A percentile compares a stretch with the other conserved stretches of the same genome.
Evolutionary conservation across 1,284 basidiomycete species (phyloP).

Genomic region (Puccinia coronata): DNA sequence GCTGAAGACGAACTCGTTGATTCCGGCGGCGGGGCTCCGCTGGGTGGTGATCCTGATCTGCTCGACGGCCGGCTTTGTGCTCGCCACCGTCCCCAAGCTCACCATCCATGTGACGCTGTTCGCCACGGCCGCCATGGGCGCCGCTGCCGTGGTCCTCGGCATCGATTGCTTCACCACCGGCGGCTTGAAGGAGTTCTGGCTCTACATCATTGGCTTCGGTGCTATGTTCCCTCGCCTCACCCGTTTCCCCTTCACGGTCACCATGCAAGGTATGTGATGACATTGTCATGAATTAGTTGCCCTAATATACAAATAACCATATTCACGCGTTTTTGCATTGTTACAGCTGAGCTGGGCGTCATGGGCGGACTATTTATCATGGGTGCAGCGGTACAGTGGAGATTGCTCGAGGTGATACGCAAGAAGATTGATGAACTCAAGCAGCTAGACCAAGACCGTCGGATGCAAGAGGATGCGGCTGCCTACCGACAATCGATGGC

Average conservation of each 20-base stretch:
- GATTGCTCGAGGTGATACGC: constrained; percentile 42
- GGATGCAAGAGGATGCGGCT: constrained; percentile 37
- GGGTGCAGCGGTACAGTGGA: constrained; percentile 47
- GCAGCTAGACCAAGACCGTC: constrained; percentile 23
- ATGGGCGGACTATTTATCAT: constrained; percentile 42
- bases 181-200: constrained; percentile 47
- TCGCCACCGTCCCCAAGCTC: constrained; percentile 42
- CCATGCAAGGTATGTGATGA: constrained; percentile 45
- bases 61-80: constrained; percentile 30
- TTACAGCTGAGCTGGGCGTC: constrained; percentile 40
- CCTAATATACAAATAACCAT: too few species aligned
- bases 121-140: constrained; percentile 41
- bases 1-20: constrained; percentile 32
- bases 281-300: not conserved
- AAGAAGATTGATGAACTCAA: constrained; percentile 37
- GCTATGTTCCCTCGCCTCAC: constrained; percentile 16
- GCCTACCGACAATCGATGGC: constrained; percentile 48
- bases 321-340: too few species aligned
- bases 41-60: constrained; percentile 40
- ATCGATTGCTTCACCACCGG: constrained; percentile 46
- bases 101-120: constrained; percentile 36
- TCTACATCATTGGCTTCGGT: constrained; percentile 44
- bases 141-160: constrained; percentile 44
- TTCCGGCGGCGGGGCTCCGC: constrained; percentile 21
- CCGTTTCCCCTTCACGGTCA: constrained; percentile 38